A percentile compares a stretch with the other conserved stretches of the same genome.
phyloP scores from a whole-genome alignment of 1,284 basidiomycete genomes.

The Pseudozyma pruni region DNA sequence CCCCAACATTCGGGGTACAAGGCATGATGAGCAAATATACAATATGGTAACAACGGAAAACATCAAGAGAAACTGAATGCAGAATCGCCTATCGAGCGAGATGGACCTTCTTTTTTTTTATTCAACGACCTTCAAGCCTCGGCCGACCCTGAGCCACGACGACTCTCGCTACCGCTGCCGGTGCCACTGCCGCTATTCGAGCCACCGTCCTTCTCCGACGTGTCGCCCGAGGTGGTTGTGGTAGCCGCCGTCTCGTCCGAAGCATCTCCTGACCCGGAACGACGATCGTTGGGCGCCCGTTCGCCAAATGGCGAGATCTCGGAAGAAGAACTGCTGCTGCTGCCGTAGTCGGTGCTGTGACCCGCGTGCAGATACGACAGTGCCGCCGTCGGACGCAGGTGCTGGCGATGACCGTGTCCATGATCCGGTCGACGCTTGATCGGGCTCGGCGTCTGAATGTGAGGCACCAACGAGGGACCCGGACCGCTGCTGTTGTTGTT shows the following conservation, averaged over 20 bases:
- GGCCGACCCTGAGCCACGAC: conserved; percentile 39
- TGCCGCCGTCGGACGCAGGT: conserved; percentile 38
- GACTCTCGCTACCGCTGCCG: conserved; percentile 33
- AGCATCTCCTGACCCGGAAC: conserved; percentile 41
- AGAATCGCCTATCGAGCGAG: conserved; percentile 5
- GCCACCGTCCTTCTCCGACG: conserved; percentile 52
- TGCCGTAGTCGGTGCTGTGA: conserved; percentile 39
- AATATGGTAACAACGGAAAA: conserved; percentile 2
- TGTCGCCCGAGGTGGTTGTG: conserved; percentile 43
- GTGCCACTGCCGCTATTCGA: conserved; percentile 28
- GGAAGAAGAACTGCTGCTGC: conserved; percentile 36
- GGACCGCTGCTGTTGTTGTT: conserved; percentile 10
- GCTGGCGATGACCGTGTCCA: conserved; percentile 51
- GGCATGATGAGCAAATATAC: conserved; percentile 8
- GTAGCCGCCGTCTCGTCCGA: conserved; percentile 48
- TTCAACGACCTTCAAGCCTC: conserved; percentile 8
- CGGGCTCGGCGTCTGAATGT: conserved; percentile 37
- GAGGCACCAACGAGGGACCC: conserved; percentile 9
- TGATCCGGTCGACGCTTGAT: conserved; percentile 49
- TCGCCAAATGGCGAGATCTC: conserved; percentile 41
- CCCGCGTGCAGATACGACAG: conserved; percentile 35
- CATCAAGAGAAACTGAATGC: not conserved
- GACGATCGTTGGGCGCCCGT: conserved; percentile 24
- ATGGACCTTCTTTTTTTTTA: not conserved
- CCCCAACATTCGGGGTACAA: not conserved